Evolutionary conservation across 1,139 yeast genomes (phyloP), one percentile per base, ranked within the genome.

Genomic region (Blastobotrys aristatus): DNA sequence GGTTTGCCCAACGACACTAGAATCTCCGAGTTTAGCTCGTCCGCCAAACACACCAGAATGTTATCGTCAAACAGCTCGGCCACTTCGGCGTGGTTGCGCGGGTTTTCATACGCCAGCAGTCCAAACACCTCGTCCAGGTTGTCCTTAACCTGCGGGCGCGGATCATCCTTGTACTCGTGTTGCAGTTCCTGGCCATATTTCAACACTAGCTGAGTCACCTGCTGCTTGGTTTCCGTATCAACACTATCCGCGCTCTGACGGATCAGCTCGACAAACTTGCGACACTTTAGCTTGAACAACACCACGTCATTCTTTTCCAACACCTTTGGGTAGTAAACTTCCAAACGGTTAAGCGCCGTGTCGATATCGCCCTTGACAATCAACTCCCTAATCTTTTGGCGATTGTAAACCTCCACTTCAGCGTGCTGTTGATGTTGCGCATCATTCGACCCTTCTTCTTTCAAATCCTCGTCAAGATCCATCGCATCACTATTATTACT

Each of bases 71-170:
- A 61, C 38, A 70, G 55, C 38, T 65, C 62, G n/a, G 73, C 70
- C 14, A 43, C 45, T 42, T 72, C 61, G 31, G 55, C 50, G 44
- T 72, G 60, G 33, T 57, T 49, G 40, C 54, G 50, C 1, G 82
- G 81, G 48, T 77, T 68, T 10, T 72, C 72, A 53, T 74, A 80
- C 2, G 83, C 82, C 47, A 80, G 58, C 20, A 80, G 59, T 4
- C 78, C 67, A 22, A 78, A 76, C 0, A 78, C 65, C 39, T 72
- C 71, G 18, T 54, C 66, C 62, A 56, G 75, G 50, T 55, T 66
- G 10, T 62, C 62, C 40, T 62, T 64, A 26, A 62, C 58, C 27
- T 44, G 53, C 6, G 64, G 68, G 32, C 64, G 57, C 2, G 59
- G 53, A 16, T 65, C 64, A 20, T 61, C 57, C 44, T 61, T 61